A percentile compares a stretch with the other conserved stretches of the same genome.
These are phyloP conservation scores for Daucus carota DNA, from an alignment of 129 eudicot species.

Conservation along the genomic window DNA sequence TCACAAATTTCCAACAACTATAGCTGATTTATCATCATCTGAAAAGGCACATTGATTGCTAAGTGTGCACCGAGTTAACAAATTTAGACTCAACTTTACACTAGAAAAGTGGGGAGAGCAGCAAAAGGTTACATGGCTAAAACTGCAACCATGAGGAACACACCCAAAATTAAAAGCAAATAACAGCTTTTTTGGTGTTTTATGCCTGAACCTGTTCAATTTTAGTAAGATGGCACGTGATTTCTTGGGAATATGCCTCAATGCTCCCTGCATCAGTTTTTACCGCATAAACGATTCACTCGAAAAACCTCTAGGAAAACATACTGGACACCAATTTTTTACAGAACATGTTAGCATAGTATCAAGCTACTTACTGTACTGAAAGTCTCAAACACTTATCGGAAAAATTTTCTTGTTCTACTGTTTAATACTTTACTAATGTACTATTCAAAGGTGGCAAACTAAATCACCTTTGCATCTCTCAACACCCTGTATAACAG, in stretches of 20 bases:
- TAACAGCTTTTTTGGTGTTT: not conserved
- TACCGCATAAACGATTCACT: not conserved
- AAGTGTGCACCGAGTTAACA: not conserved
- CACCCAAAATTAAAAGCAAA: not conserved
- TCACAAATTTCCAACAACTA: not conserved
- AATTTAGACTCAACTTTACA: constrained; percentile 1
- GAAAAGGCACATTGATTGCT: not conserved
- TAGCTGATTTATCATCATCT: not conserved
- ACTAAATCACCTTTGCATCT: too few species aligned
- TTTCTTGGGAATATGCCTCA: constrained; percentile 5
- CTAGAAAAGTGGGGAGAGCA: constrained; percentile 5
- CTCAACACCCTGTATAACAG: too few species aligned
- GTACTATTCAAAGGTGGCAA: not conserved
- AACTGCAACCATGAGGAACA: not conserved
- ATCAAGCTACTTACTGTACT: not conserved
- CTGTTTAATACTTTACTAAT: not conserved
- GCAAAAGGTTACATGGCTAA: not conserved
- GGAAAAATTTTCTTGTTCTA: too few species aligned
- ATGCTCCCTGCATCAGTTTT: constrained; percentile 1
- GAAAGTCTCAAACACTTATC: not conserved
- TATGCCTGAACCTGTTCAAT: constrained; percentile 5
- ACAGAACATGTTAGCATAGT: not conserved
- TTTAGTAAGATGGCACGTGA: not conserved
- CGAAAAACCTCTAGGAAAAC: too few species aligned
- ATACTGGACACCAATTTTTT: not conserved